Evolutionary conservation across 352 stramenopile species (phyloP), one percentile per base, ranked within the genome.

Genomic region (Phytophthora cajani): DNA sequence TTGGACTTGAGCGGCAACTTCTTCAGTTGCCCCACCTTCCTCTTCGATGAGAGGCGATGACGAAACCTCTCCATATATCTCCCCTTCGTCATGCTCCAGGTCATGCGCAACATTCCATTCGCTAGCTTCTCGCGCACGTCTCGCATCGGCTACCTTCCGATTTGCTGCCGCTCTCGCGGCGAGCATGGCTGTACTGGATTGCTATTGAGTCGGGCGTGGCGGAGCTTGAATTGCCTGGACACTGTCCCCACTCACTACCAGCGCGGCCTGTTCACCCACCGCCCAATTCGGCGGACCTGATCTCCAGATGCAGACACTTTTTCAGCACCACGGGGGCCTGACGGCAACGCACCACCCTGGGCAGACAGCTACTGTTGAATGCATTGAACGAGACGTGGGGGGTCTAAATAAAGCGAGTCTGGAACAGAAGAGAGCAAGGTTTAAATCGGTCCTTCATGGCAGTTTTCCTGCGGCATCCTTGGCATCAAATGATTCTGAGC

Each of bases 111-210:
- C 30, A 46, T 78, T 66, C 69, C 68, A 68, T 25, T 72, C 67
- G 33, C 12, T 67, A 5, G 68, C 71, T 47, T 78, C 71, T 47
- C 17, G 50, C 25, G 61, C 71, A 5, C 63, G 71, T 50, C 38
- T 65, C 11, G 67, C 71, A 44, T 75, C 54, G 17, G 66, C 61
- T 40, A 77, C 56, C 27, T 77, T 77, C 19, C 70, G 66, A 30
- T 61, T 64, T 9, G 70, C 70, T n/a, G 66, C 65, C 47, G 65
- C 70, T 74, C 70, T 74, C 6, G 70, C 70, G 25, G 70, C 70
- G 2, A 77, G 49, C 70, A 77, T 75, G 9, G 51, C 36, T 61
- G 36, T 69, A 36, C 21, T 23, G 19, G 63, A 33, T 27, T 56
- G 25, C 60, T 38, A 58, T 56, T 36, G 27, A 64, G 27, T 58